Evolutionary conservation across 257 asterid species (phyloP).

Genomic region (Capsicum pubescens): DNA sequence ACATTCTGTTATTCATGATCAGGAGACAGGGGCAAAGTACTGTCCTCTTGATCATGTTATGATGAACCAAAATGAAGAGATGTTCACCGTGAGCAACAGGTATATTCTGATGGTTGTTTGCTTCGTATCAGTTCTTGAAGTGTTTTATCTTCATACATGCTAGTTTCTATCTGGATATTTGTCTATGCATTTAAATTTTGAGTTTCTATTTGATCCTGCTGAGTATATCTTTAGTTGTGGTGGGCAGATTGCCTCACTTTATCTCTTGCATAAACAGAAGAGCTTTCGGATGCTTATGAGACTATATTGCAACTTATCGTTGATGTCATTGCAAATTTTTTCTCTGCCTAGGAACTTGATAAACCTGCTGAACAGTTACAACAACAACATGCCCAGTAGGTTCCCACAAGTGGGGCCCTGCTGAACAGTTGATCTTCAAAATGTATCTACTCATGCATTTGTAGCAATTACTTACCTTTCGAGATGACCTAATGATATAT

Average conservation of each 20-base stretch:
- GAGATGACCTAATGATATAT: no score
- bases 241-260: not conserved
- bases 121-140: not conserved
- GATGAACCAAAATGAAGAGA: conserved; percentile 89
- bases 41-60: conserved; percentile 95
- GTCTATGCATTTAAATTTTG: not conserved
- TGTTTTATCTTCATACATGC: not conserved
- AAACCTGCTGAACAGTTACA: not conserved
- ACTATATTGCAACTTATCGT: not conserved
- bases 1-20: conserved; percentile 90
- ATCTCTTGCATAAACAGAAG: not conserved
- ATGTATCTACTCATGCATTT: not conserved
- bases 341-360: not conserved
- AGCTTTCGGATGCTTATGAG: not conserved
- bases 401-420: not conserved
- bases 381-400: no score
- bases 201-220: not conserved
- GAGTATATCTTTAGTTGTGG: conserved; percentile 8
- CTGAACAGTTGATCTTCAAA: not conserved
- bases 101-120: conserved; percentile 32
- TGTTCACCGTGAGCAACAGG: conserved; percentile 99
- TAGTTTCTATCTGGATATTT: conserved; percentile 21
- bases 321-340: not conserved
- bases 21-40: conserved; percentile 80
- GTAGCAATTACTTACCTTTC: not conserved